Evolutionary conservation across 1,139 yeast genomes (phyloP).

Genomic region (Protomyces inundatus): DNA sequence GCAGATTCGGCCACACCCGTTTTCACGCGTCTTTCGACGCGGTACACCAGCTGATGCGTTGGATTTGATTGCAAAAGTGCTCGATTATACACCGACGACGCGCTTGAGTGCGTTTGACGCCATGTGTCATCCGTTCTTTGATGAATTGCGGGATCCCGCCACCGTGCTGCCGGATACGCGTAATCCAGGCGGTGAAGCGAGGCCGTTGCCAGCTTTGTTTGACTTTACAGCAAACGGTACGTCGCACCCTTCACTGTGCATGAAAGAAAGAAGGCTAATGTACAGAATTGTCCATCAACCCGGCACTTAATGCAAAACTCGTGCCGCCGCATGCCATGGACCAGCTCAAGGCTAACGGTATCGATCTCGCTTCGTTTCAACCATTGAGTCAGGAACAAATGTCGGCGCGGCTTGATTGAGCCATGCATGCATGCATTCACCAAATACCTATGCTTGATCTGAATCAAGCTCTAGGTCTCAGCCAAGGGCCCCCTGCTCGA

Average conservation of each 20-base stretch:
- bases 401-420: slow-evolving; percentile 26
- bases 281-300: slow-evolving; percentile 42
- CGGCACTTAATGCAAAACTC: slow-evolving; percentile 41
- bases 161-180: slow-evolving; percentile 52
- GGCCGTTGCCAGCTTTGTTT: slow-evolving; percentile 43
- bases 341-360: slow-evolving; percentile 36
- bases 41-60: slow-evolving; percentile 53
- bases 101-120: slow-evolving; percentile 68
- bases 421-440: neutral
- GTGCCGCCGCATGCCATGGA: slow-evolving; percentile 43
- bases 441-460: too few species aligned
- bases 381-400: slow-evolving; percentile 39
- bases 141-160: slow-evolving; percentile 57
- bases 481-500: too few species aligned
- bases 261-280: neutral
- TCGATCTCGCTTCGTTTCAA: slow-evolving; percentile 40
- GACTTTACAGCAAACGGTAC: slow-evolving; percentile 38
- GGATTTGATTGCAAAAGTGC: slow-evolving; percentile 53
- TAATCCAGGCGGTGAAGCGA: slow-evolving; percentile 39
- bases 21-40: slow-evolving; percentile 73
- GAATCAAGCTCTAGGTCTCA: too few species aligned
- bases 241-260: neutral
- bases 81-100: slow-evolving; percentile 70
- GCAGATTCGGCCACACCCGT: slow-evolving; percentile 88
- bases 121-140: slow-evolving; percentile 66